Conservation (phyloP, 2,329 filamentous ascomycete species). For the Didymosphaeria variabile region DNA sequence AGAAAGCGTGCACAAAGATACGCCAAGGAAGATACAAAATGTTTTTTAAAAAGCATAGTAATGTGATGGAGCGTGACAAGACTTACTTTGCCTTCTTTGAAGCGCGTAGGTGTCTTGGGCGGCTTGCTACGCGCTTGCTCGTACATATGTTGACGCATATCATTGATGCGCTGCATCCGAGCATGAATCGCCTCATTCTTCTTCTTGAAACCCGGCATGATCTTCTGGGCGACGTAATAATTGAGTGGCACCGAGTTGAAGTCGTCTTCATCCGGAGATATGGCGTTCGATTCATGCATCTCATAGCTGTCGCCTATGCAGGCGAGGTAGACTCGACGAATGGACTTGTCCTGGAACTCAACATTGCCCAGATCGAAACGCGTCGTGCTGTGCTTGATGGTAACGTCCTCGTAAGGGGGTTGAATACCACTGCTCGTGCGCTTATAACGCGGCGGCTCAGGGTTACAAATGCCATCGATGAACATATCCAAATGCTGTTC, state of each 20-base stretch:
- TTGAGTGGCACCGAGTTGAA: constrained; percentile 33
- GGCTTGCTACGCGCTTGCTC: constrained; percentile 22
- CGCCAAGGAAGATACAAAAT: background rate
- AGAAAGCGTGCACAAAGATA: background rate
- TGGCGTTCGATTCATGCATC: constrained; percentile 27
- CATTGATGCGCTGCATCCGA: constrained; percentile 35
- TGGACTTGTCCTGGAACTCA: constrained; percentile 25
- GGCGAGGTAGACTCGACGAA: constrained; percentile 25
- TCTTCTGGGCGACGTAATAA: constrained; percentile 31
- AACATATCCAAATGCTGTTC: constrained; percentile 38
- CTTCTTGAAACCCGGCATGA: constrained; percentile 32
- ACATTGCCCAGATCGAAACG: constrained; percentile 44
- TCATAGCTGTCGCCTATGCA: constrained; percentile 32
- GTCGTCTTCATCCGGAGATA: constrained; percentile 29
- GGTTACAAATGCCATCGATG: constrained; percentile 32
- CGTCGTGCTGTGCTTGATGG: constrained; percentile 31
- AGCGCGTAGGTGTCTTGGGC: constrained; percentile 16
- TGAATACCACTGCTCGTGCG: constrained; percentile 28
- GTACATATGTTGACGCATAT: constrained; percentile 31
- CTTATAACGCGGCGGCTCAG: constrained; percentile 43
- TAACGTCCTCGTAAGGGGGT: constrained; percentile 33
- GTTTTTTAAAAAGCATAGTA: background rate
- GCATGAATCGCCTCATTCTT: constrained; percentile 37
- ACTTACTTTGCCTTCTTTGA: constrained; percentile 38
- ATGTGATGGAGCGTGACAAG: background rate